Evolutionary conservation across 139 green algal genomes (phyloP).

Genomic region (Chlamydomonas incerta): DNA sequence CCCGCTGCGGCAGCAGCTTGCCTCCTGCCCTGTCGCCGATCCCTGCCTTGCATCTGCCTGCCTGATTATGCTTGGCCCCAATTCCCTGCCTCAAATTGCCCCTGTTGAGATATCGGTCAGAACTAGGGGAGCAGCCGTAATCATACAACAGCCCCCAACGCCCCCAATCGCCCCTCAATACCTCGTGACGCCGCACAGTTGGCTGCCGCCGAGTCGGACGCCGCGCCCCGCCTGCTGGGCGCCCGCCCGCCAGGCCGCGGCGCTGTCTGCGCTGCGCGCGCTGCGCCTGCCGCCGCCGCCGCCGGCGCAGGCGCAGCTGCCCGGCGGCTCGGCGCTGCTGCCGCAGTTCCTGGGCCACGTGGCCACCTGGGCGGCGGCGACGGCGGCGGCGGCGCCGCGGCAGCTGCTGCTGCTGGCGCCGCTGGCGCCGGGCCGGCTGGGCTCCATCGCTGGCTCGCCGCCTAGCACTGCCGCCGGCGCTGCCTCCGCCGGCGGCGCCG

Average conservation of each 20-base stretch:
- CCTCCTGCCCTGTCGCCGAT: no score
- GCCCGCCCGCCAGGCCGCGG: not conserved
- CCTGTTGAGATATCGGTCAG: no score
- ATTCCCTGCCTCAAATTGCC: not conserved
- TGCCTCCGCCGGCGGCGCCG: not conserved
- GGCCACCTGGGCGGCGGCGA: conserved; percentile 1
- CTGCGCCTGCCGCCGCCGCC: conserved; percentile 11
- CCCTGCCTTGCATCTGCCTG: no score
- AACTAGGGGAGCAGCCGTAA: no score
- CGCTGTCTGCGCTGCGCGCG: not conserved
- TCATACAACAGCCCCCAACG: not conserved
- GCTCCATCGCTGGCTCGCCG: not conserved
- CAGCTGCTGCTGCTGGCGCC: conserved; percentile 6
- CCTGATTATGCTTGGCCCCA: no score
- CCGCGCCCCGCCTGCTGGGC: conserved; percentile 16
- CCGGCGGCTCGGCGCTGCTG: conserved; percentile 13
- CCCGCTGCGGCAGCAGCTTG: no score
- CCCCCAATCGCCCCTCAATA: not conserved
- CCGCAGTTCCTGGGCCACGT: conserved; percentile 16
- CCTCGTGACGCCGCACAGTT: not conserved
- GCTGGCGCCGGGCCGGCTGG: not conserved
- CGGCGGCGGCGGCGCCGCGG: not conserved
- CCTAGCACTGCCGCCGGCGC: not conserved
- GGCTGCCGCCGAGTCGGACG: not conserved
- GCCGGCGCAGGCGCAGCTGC: not conserved